Evolutionary conservation across 306 rosid species (phyloP).

Genomic region (Crotalaria pallida): DNA sequence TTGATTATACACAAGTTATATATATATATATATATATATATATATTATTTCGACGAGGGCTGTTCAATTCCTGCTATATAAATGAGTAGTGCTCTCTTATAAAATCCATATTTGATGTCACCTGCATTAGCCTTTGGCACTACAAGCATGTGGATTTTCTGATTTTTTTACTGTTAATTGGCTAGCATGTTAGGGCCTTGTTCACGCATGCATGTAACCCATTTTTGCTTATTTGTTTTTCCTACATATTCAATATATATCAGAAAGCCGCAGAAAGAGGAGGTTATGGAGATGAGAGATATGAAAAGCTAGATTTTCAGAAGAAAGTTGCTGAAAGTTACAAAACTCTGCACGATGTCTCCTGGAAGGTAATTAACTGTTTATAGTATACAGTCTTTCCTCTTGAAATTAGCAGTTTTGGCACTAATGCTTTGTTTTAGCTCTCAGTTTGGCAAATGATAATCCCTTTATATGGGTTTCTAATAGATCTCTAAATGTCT

Average conservation of each 20-base stretch:
- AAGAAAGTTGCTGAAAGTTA: conserved; percentile 60
- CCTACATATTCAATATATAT: conserved; percentile 10
- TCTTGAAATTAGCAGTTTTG: too few species aligned
- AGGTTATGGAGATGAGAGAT: conserved; percentile 91
- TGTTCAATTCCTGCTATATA: conserved; percentile 2
- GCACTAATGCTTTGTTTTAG: conserved; percentile 5
- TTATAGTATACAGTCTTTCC: too few species aligned
- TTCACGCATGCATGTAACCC: not conserved
- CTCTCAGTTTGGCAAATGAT: not conserved
- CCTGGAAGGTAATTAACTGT: conserved; percentile 71
- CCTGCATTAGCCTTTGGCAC: not conserved
- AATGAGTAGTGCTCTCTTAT: not conserved
- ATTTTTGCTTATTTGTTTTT: not conserved
- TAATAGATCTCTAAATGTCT: not conserved
- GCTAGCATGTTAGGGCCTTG: not conserved
- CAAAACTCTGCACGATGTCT: conserved; percentile 49
- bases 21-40: too few species aligned
- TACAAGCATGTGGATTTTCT: not conserved
- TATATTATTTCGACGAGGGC: not conserved
- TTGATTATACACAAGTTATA: not conserved
- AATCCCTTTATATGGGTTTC: not conserved
- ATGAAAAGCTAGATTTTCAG: conserved; percentile 66
- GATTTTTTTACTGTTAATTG: not conserved
- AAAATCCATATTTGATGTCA: not conserved
- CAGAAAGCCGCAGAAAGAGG: conserved; percentile 95